phyloP scores from a whole-genome alignment of 179 eudicot genomes.

The Spinacia oleracea region DNA sequence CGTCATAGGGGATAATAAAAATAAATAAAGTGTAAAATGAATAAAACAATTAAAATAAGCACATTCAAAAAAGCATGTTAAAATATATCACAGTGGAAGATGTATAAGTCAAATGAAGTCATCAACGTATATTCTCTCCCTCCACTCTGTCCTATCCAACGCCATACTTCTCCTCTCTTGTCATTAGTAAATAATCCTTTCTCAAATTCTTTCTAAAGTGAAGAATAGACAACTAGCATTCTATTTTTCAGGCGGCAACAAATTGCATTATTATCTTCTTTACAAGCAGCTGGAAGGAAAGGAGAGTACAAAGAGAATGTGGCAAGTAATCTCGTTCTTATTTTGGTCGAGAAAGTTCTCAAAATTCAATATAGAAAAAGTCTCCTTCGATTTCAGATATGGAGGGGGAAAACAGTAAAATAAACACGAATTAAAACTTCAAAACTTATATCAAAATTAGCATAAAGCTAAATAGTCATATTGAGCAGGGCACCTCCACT shows the following conservation, averaged over 20 bases:
- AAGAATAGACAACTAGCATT: background rate
- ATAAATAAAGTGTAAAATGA: too few species aligned
- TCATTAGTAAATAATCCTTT: background rate
- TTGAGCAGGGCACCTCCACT: too few species aligned
- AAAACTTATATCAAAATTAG: background rate
- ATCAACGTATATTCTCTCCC: too few species aligned
- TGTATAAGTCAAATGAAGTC: too few species aligned
- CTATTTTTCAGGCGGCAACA: background rate
- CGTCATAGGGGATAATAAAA: too few species aligned
- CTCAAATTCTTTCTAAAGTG: background rate
- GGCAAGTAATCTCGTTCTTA: background rate
- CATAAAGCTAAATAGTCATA: background rate
- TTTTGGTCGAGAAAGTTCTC: background rate
- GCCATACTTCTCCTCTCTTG: too few species aligned
- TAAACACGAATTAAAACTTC: background rate
- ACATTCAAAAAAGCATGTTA: too few species aligned
- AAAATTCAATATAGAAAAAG: background rate
- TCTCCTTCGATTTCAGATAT: background rate
- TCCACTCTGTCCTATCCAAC: too few species aligned
- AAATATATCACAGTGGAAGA: too few species aligned
- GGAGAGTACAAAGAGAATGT: background rate
- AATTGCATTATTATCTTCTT: background rate
- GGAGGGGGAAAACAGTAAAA: background rate
- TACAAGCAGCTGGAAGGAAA: background rate
- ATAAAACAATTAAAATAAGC: too few species aligned